Conservation (phyloP, 768 basidiomycete genomes). For the Clitopilus passeckerianus region DNA sequence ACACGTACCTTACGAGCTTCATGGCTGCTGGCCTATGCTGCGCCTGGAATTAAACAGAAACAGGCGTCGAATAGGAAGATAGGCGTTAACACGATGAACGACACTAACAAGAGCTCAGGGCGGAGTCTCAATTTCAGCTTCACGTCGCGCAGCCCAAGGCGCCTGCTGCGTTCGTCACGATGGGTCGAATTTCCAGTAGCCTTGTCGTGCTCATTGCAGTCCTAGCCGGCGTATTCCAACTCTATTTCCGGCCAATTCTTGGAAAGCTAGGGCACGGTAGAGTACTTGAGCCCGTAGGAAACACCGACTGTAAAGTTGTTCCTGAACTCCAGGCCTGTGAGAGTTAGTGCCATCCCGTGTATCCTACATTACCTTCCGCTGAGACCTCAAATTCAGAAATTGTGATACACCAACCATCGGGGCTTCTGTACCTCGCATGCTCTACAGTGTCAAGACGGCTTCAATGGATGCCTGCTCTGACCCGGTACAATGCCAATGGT, state of each 20-base stretch:
- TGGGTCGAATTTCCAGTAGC: slow-evolving; percentile 20
- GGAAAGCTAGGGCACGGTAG: slow-evolving; percentile 38
- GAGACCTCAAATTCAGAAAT: slow-evolving; percentile 33
- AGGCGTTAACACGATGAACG: slow-evolving; percentile 1
- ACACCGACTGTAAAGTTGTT: slow-evolving; percentile 41
- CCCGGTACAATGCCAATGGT: slow-evolving; percentile 30
- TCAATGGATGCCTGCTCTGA: slow-evolving; percentile 47
- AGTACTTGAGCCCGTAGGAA: slow-evolving; percentile 37
- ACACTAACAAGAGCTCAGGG: neutral
- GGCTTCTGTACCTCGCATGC: slow-evolving; percentile 60
- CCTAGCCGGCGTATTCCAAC: slow-evolving; percentile 39
- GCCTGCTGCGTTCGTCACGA: neutral
- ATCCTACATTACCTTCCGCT: neutral
- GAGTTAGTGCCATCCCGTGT: slow-evolving; percentile 34
- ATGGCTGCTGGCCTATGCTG: neutral
- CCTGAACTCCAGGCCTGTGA: slow-evolving; percentile 63
- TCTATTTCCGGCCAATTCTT: slow-evolving; percentile 43
- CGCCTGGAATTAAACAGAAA: neutral
- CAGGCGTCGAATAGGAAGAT: neutral
- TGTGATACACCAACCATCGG: slow-evolving; percentile 52
- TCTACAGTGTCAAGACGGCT: slow-evolving; percentile 42
- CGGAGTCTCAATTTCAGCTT: neutral
- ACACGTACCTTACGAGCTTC: neutral
- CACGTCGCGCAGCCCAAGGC: neutral
- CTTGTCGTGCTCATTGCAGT: slow-evolving; percentile 32